Evolutionary conservation across 176 grass and related monocot genomes (phyloP), one percentile per base, ranked within the genome.

Genomic region (Themeda triandra): DNA sequence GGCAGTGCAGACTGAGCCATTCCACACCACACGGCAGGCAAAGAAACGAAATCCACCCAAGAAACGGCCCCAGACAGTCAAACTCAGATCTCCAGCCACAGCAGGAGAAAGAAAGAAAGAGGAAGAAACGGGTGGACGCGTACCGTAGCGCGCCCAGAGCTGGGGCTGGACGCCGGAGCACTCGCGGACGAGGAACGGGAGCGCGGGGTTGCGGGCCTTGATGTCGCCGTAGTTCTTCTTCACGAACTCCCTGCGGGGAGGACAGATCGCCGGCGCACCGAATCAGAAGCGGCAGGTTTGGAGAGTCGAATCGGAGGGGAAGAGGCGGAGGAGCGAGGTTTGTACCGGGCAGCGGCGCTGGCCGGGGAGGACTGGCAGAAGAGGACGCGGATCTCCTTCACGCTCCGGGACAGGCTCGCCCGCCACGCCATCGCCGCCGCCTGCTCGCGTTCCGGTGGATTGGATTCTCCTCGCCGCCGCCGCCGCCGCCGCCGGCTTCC

Each of bases 111-210:
- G 54, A 36, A 2, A 58, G 54, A 56, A 79, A 6, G 28, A 35
- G 8, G 7, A n/a, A 27, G 54, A 86, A 60, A 77, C 19, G 30
- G 23, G 25, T 36, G 35, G 73, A 33, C 1, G 37, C 37, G 29
- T 86, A 98, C 96, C 96, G 66, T 99, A 99, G 84, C 93, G 85
- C 19, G 96, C 93, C 96, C 93, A 99, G 41, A 99, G 86, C 91
- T 98, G 93, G 44, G 96, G 91, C 75, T 94, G 60, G 17, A 98
- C 91, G 35, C 96, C 89, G 36, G 91, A 88, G 87, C 96, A 99
- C 91, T 99, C 96, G 63, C 96, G 93, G 89, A 99, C 88, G 59
- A 99, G 89, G 87, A 99, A 87, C 0, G 96, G 96, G 33, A 96
- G 89, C 35, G 92, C 79, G 0, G 93, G 96, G 75, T 96, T 99